These are phyloP conservation scores for Mortierella sp. DNA, from an alignment of 371 early-diverging fungal species.

Conservation along the genomic window DNA sequence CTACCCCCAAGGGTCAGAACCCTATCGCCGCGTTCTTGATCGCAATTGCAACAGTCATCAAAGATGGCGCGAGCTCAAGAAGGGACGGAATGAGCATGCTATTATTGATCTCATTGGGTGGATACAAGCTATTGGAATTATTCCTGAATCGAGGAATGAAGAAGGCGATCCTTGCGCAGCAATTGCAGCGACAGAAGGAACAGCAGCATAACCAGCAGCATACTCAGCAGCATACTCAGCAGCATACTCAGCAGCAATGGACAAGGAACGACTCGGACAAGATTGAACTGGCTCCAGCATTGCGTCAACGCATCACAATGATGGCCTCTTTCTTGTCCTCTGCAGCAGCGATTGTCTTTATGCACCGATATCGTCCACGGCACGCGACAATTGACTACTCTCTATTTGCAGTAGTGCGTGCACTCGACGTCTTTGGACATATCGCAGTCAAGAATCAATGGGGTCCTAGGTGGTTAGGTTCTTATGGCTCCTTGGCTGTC, in stretches of 20 bases:
- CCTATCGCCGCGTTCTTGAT: conserved; percentile 23
- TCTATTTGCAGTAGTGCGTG: conserved; percentile 71
- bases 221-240: not conserved
- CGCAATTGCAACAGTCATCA: conserved; percentile 19
- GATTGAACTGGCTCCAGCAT: conserved; percentile 26
- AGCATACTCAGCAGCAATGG: not conserved
- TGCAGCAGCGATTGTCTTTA: conserved; percentile 44
- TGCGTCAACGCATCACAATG: conserved; percentile 52
- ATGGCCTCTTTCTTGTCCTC: conserved; percentile 51
- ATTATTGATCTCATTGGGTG: conserved; percentile 49
- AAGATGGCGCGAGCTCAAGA: conserved; percentile 34
- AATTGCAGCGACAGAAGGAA: conserved; percentile 26
- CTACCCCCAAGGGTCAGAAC: conserved; percentile 30
- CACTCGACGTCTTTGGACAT: conserved; percentile 69
- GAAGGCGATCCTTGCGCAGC: conserved; percentile 42
- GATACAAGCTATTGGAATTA: conserved; percentile 41
- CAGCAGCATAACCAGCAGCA: conserved; percentile 7
- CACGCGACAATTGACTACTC: conserved; percentile 71
- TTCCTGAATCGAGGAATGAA: conserved; percentile 43
- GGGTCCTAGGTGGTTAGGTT: conserved; percentile 63
- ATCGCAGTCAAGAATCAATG: conserved; percentile 57
- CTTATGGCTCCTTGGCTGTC: conserved; percentile 67
- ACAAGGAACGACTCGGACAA: conserved; percentile 30
- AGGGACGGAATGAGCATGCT: conserved; percentile 55
- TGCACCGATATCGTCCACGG: conserved; percentile 41